Base-by-base conservation (phyloP, 768 basidiomycete genomes). In the Mycena galopus region DNA sequence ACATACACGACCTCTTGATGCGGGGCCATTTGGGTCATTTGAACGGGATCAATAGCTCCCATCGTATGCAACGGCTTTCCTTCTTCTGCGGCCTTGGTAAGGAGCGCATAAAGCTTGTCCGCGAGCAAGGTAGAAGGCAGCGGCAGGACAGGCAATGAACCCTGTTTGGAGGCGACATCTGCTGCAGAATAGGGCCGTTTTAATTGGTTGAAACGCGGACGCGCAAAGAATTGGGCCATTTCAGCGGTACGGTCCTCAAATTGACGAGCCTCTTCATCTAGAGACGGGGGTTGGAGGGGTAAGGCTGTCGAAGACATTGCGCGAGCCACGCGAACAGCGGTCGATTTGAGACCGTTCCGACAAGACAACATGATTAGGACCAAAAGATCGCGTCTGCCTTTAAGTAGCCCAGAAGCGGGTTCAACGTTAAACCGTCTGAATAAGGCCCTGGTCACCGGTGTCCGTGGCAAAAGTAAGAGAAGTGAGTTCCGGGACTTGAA, bases 1-100 rank as follows among this genome's bases (percentile, higher is more conserved):
- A 98, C 85, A 77, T 98, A 98, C 3, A 96, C 89, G 37, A 93
- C 91, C 78, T 98, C 93, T 77, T 95, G 93, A 77, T 94, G 88
- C 63, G 84, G 85, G 10, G 95, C 96, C 94, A 96, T 95, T 83
- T 98, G 96, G 0, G 95, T 96, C 93, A 96, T 95, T 83, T 95
- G 96, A 17, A 96, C 89, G 0, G 96, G 96, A 79, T 98, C 97
- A 72, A 98, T 93, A 5, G 95, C 96, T 47, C 96, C 96, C 90
- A 97, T 92, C 2, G 96, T 97, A 77, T 95, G 94, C 16, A 97
- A 89, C 0, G 96, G 95, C 73, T 86, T 85, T 33, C 88, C 88
- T 44, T 88, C 88, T 42, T 85, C 87, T 27, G 90, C 89, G 53
- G 92, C 91, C 58, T 89, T 87, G 23, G 86, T 84, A 57, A 98